Evolutionary conservation across 306 rosid genomes (phyloP).

Genomic region (Vigna hirtella): DNA sequence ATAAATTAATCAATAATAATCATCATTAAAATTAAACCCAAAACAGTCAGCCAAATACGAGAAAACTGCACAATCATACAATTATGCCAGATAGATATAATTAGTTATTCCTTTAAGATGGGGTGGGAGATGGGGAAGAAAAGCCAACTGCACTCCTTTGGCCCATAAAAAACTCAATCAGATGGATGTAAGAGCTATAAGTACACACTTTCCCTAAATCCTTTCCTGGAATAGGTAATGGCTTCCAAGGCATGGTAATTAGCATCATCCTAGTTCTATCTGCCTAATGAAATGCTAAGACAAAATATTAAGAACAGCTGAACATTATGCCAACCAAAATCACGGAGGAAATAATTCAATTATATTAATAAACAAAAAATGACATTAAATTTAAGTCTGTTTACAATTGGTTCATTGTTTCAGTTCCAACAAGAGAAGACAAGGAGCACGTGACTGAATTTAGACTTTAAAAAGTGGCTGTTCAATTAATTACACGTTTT

Average conservation of each 20-base stretch:
- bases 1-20: neutral
- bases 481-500: constrained; percentile 10
- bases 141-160: neutral
- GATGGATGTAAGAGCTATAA: neutral
- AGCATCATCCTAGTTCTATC: neutral
- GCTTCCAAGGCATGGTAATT: neutral
- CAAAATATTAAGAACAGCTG: constrained; percentile 28
- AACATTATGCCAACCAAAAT: constrained; percentile 9
- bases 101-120: neutral
- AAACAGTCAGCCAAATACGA: neutral
- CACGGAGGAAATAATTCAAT: constrained; percentile 9
- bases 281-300: neutral
- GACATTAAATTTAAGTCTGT: neutral
- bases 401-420: neutral
- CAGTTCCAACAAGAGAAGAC: neutral
- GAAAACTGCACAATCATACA: constrained; percentile 9
- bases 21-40: constrained; percentile 23
- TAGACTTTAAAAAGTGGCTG: neutral
- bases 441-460: neutral
- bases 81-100: constrained; percentile 6
- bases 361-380: constrained; percentile 8
- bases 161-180: constrained; percentile 26
- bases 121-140: neutral
- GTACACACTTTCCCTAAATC: neutral
- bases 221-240: constrained; percentile 12